A percentile compares a stretch with the other conserved stretches of the same genome.
These are phyloP conservation scores for Aspergillus viridinutans DNA, from an alignment of 2,329 filamentous ascomycete species.

Conservation along the genomic window DNA sequence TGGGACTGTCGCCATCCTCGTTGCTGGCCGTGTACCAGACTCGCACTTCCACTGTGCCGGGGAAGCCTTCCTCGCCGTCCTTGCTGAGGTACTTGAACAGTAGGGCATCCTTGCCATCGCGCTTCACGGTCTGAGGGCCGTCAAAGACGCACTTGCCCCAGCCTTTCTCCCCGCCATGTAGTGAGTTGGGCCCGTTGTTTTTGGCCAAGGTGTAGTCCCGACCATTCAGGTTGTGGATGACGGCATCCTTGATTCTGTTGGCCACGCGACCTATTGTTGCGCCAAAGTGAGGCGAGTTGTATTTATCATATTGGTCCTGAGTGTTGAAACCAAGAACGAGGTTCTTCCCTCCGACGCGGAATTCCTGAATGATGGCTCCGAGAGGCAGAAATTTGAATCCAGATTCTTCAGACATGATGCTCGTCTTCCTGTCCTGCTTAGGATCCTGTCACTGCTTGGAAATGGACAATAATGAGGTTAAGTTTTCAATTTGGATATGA, in stretches of 20 bases:
- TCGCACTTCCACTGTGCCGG: conserved; percentile 72
- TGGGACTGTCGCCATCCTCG: conserved; percentile 55
- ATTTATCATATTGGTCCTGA: conserved; percentile 66
- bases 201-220: conserved; percentile 64
- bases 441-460: neutral
- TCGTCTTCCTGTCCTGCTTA: neutral
- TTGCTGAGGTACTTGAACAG: conserved; percentile 63
- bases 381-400: conserved; percentile 43
- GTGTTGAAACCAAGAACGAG: conserved; percentile 84
- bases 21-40: conserved; percentile 75
- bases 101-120: conserved; percentile 61
- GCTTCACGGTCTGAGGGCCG: conserved; percentile 54
- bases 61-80: conserved; percentile 86
- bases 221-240: conserved; percentile 68
- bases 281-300: conserved; percentile 81
- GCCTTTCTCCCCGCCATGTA: conserved; percentile 68
- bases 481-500: neutral
- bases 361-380: conserved; percentile 57
- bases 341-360: conserved; percentile 72
- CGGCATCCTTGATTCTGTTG: conserved; percentile 73
- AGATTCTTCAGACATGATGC: neutral
- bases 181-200: conserved; percentile 73
- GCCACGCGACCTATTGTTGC: conserved; percentile 83
- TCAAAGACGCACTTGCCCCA: conserved; percentile 49
- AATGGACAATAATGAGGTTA: neutral